phyloP scores from a whole-genome alignment of 306 rosid species.

The Dalbergia oliveri region DNA sequence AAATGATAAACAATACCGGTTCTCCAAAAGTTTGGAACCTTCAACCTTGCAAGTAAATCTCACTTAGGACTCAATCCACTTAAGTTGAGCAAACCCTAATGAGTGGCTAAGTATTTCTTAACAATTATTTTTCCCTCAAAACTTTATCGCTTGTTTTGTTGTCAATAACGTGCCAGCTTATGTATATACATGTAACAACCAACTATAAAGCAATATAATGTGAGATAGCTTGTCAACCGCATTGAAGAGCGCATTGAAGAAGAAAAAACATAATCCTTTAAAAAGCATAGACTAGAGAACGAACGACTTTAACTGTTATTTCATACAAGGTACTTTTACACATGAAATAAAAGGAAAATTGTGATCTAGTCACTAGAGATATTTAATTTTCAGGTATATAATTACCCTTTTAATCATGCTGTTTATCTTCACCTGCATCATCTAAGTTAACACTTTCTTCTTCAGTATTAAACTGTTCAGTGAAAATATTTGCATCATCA shows the following conservation, averaged over 20 bases:
- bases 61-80: too few relatives aligned
- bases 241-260: not conserved
- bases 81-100: too few relatives aligned
- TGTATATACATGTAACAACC: not conserved
- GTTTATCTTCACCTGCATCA: conserved; percentile 64
- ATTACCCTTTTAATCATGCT: conserved; percentile 48
- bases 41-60: too few relatives aligned
- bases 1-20: too few relatives aligned
- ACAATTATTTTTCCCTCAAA: not conserved
- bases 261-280: conserved; percentile 17
- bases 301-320: conserved; percentile 55
- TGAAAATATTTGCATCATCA: conserved; percentile 49
- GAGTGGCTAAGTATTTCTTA: too few relatives aligned
- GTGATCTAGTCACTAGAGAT: conserved; percentile 56
- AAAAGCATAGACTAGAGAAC: conserved; percentile 31
- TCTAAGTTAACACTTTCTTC: conserved; percentile 54
- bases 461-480: conserved; percentile 60
- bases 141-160: not conserved
- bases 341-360: conserved; percentile 55
- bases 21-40: too few relatives aligned
- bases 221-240: conserved; percentile 25
- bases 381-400: conserved; percentile 45
- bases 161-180: not conserved
- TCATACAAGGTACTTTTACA: conserved; percentile 68
- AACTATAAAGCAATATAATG: conserved; percentile 13